Evolutionary conservation across 441 rosid species (phyloP).

Genomic region (Metrosideros polymorpha): DNA sequence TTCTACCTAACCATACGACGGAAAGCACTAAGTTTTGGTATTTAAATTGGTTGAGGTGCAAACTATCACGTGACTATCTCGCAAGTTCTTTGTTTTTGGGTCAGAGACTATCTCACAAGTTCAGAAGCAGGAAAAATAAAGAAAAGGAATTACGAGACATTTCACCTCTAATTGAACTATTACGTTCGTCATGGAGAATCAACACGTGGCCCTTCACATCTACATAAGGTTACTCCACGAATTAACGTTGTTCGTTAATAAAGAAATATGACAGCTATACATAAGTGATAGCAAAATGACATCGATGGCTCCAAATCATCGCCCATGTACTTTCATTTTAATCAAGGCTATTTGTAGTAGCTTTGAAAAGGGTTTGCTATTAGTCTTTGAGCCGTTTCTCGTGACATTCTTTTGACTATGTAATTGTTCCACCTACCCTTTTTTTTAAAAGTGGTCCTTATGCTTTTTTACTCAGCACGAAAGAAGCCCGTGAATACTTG

Average conservation of each 20-base stretch:
- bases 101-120: background rate
- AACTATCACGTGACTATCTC: too few species aligned
- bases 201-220: background rate
- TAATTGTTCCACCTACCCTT: background rate
- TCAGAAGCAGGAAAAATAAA: accelerated
- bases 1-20: background rate
- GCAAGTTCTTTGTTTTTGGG: too few species aligned
- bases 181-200: background rate
- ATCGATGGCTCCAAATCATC: background rate
- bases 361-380: background rate
- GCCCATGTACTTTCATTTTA: background rate
- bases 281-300: background rate
- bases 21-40: background rate
- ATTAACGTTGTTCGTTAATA: background rate
- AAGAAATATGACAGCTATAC: background rate
- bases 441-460: background rate
- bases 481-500: background rate
- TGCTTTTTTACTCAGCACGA: background rate
- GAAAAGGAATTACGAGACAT: background rate
- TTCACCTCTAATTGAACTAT: background rate
- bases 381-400: background rate
- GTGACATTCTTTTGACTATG: background rate
- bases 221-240: background rate
- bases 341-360: background rate
- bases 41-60: background rate